A percentile compares a stretch with the other conserved stretches of the same genome.
phyloP scores from a whole-genome alignment of 768 basidiomycete genomes.

The Agaricus sinodeliciosus region DNA sequence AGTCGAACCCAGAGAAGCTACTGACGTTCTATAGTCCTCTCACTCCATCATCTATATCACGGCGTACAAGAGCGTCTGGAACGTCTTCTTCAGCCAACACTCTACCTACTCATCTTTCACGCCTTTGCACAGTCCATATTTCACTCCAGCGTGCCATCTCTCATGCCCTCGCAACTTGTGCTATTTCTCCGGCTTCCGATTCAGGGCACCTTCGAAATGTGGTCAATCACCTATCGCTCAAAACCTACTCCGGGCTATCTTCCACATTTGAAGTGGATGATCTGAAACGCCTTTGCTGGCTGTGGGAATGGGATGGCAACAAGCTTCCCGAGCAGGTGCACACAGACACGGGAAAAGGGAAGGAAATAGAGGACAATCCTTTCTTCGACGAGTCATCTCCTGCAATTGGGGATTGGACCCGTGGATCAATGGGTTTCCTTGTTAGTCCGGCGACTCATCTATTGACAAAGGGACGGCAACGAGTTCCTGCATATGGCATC shows the following conservation, averaged over 20 bases:
- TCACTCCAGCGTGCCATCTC: slow-evolving; percentile 78
- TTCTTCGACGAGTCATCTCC: slow-evolving; percentile 44
- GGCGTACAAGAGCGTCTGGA: slow-evolving; percentile 15
- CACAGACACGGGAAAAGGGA: slow-evolving; percentile 3
- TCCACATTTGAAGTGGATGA: slow-evolving; percentile 64
- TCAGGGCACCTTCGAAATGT: slow-evolving; percentile 74
- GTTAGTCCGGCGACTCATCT: slow-evolving; percentile 68
- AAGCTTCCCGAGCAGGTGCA: slow-evolving; percentile 22
- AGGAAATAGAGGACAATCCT: slow-evolving; percentile 60
- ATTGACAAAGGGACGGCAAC: slow-evolving; percentile 55
- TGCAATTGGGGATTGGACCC: slow-evolving; percentile 61
- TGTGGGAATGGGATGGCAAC: slow-evolving; percentile 82
- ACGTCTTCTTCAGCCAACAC: slow-evolving; percentile 16
- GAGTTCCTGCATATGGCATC: slow-evolving; percentile 76
- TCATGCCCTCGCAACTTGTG: slow-evolving; percentile 78
- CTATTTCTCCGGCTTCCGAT: slow-evolving; percentile 69
- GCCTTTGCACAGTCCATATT: slow-evolving; percentile 58
- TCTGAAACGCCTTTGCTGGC: slow-evolving; percentile 72
- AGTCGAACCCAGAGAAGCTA: background rate
- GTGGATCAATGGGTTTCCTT: slow-evolving; percentile 76
- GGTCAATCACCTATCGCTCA: slow-evolving; percentile 67
- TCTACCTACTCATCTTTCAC: slow-evolving; percentile 53
- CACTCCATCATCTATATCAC: slow-evolving; percentile 45
- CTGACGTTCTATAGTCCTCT: slow-evolving; percentile 34
- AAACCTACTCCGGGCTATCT: slow-evolving; percentile 60